These are phyloP conservation scores for Paramyrothecium roridum DNA, from an alignment of 2,329 filamentous ascomycete genomes.

Conservation along the genomic window DNA sequence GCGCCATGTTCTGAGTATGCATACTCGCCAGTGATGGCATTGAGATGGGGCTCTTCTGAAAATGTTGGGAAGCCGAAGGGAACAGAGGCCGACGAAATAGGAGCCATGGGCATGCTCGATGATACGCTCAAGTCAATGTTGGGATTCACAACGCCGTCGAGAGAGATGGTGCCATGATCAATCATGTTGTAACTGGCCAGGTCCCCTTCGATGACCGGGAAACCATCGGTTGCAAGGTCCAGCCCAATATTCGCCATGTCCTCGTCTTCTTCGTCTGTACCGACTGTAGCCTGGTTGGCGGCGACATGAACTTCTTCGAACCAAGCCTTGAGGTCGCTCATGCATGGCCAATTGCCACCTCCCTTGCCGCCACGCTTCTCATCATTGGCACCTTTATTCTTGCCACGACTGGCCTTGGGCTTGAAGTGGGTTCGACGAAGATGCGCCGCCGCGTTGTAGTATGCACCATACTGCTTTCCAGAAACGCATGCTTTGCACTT, in stretches of 20 bases:
- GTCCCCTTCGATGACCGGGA: conserved; percentile 16
- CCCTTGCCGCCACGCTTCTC: conserved; percentile 51
- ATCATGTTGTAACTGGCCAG: conserved; percentile 16
- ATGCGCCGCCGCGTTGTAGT: conserved; percentile 94
- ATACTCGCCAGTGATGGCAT: conserved; percentile 16
- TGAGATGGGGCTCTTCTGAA: conserved; percentile 16
- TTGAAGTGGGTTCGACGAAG: conserved; percentile 86
- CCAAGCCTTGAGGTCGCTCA: conserved; percentile 44
- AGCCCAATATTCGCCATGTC: conserved; percentile 16
- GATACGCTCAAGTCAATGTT: conserved; percentile 1
- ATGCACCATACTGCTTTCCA: conserved; percentile 79
- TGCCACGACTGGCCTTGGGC: conserved; percentile 48
- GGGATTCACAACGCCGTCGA: conserved; percentile 13
- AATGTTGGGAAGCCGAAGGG: conserved; percentile 17
- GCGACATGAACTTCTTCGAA: conserved; percentile 50
- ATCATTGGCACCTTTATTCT: conserved; percentile 33
- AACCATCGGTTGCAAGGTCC: conserved; percentile 14
- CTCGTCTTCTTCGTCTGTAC: conserved; percentile 29
- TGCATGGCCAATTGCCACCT: conserved; percentile 21
- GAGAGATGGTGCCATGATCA: conserved; percentile 15
- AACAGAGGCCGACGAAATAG: conserved; percentile 19
- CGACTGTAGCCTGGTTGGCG: conserved; percentile 32
- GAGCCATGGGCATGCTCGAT: conserved; percentile 14
- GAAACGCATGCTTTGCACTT: conserved; percentile 81
- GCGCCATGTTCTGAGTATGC: conserved; percentile 19